phyloP scores from a whole-genome alignment of 2,329 filamentous ascomycete genomes.

The Penicillium hesseltinei region DNA sequence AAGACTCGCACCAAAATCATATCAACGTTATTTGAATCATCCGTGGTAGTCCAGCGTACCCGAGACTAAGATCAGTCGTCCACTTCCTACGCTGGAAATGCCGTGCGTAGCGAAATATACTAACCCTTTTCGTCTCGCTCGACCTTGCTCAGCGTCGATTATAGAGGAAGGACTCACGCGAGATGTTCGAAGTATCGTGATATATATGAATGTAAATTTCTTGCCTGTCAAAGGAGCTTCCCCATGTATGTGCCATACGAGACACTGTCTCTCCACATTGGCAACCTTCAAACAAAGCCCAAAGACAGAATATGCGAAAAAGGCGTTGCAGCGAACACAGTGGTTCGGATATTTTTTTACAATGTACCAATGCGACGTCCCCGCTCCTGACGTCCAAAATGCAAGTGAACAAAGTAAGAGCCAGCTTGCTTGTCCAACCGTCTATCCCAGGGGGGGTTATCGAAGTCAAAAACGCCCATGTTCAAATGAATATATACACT shows the following conservation, averaged over 20 bases:
- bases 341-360: background rate
- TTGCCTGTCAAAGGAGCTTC: background rate
- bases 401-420: background rate
- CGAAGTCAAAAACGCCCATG: background rate
- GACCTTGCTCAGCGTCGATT: background rate
- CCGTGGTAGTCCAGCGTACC: background rate
- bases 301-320: background rate
- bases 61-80: background rate
- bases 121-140: background rate
- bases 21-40: background rate
- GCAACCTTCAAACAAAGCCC: background rate
- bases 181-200: background rate
- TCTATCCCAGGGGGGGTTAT: background rate
- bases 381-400: background rate
- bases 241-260: background rate
- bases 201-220: background rate
- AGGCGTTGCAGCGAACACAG: background rate
- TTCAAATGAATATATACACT: conserved; percentile 1
- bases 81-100: background rate
- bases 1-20: background rate
- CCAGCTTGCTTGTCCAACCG: conserved; percentile 3
- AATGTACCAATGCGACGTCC: background rate
- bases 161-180: background rate
- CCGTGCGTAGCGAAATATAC: background rate
- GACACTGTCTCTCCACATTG: background rate